These are phyloP conservation scores for Patellifolia procumbens DNA, from an alignment of 179 eudicot species.

Conservation along the genomic window DNA sequence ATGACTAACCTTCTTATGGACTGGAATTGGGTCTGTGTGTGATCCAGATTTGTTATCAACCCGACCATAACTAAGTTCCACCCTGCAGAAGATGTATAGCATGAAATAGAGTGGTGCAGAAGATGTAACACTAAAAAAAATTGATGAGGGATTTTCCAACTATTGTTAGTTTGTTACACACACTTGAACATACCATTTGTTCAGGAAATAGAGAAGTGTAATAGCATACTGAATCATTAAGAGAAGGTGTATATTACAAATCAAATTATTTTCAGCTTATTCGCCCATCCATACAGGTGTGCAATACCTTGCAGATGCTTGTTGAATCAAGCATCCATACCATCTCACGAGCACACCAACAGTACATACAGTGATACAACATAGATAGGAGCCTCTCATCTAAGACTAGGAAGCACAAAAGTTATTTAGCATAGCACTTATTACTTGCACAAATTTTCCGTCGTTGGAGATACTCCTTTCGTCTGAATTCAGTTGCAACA, in stretches of 20 bases:
- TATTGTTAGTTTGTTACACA: background rate
- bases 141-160: background rate
- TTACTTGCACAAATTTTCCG: background rate
- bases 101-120: background rate
- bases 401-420: background rate
- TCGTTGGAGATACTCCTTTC: background rate
- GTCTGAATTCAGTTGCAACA: too few species aligned
- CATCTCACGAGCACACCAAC: background rate
- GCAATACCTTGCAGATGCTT: too few species aligned
- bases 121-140: background rate
- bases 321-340: background rate
- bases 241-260: background rate
- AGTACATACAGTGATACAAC: background rate
- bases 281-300: background rate
- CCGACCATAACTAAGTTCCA: conserved; percentile 10
- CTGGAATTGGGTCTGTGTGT: conserved; percentile 39
- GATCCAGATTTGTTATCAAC: conserved; percentile 23
- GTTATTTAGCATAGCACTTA: background rate
- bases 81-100: conserved; percentile 19
- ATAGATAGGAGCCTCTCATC: background rate
- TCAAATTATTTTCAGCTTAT: background rate
- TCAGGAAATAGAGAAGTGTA: background rate
- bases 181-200: background rate
- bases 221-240: background rate
- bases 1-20: conserved; percentile 32